Evolutionary conservation across 306 rosid species (phyloP).

Genomic region (Castanospermum australe): DNA sequence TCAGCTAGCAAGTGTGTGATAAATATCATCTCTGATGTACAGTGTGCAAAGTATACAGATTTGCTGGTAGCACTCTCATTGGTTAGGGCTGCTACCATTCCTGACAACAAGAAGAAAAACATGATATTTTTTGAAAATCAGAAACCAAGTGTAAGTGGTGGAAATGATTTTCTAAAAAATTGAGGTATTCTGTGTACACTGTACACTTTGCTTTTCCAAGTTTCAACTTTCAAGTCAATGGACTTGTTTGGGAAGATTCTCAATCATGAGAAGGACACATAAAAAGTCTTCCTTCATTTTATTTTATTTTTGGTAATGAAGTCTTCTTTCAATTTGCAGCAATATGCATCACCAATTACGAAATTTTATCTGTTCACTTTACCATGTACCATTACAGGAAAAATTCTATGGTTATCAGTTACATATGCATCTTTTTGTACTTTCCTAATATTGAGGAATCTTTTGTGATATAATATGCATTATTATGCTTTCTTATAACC

Average conservation of each 20-base stretch:
- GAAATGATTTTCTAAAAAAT: neutral
- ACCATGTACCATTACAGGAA: neutral
- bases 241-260: too few relatives aligned
- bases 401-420: neutral
- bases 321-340: neutral
- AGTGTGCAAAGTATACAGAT: slow-evolving; percentile 90
- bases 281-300: neutral
- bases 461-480: neutral
- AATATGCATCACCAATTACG: neutral
- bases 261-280: slow-evolving; percentile 3
- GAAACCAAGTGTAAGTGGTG: slow-evolving; percentile 1
- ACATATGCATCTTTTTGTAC: neutral
- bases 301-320: too few relatives aligned
- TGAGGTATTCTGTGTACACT: neutral
- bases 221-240: too few relatives aligned
- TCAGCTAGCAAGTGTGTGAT: slow-evolving; percentile 72
- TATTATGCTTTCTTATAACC: neutral
- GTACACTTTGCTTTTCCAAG: too few relatives aligned
- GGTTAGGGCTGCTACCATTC: slow-evolving; percentile 95
- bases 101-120: slow-evolving; percentile 35
- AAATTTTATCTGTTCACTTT: neutral
- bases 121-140: neutral
- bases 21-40: slow-evolving; percentile 93
- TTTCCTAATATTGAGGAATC: neutral
- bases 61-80: slow-evolving; percentile 97